Evolutionary conservation across 441 rosid genomes (phyloP).

Genomic region (Manihot esculenta): DNA sequence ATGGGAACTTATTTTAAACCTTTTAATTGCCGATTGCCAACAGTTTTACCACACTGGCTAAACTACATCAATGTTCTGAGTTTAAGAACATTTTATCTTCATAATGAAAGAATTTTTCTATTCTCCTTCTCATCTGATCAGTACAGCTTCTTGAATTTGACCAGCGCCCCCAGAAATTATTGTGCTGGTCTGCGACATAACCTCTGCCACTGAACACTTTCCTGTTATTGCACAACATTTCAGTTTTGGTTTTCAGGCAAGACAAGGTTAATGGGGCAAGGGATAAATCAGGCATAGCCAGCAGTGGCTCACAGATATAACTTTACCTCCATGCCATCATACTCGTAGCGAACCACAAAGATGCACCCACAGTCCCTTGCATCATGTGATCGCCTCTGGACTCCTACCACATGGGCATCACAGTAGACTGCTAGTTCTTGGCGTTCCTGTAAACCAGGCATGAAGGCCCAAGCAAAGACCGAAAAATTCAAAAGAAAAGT

Average conservation of each 20-base stretch:
- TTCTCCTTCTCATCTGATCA: neutral
- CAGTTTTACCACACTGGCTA: no score
- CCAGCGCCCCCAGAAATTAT: slow-evolving; percentile 6
- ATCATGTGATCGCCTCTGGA: slow-evolving; percentile 58
- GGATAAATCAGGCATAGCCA: neutral
- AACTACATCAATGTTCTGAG: neutral
- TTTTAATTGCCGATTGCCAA: no score
- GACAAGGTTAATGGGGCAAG: no score
- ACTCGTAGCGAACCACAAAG: slow-evolving; percentile 59
- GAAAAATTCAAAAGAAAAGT: neutral
- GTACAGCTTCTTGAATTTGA: neutral
- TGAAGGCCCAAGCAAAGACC: neutral
- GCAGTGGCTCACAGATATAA: neutral
- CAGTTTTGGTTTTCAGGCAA: neutral
- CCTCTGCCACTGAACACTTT: slow-evolving; percentile 41
- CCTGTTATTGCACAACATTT: slow-evolving; percentile 33
- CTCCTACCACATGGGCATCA: slow-evolving; percentile 63
- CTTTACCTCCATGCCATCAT: slow-evolving; percentile 54
- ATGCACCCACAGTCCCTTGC: slow-evolving; percentile 48
- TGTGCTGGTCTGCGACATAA: slow-evolving; percentile 48
- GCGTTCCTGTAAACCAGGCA: slow-evolving; percentile 50
- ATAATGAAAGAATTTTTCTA: neutral
- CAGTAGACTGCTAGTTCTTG: slow-evolving; percentile 53
- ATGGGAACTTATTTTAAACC: no score
- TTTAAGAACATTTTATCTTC: neutral